Evolutionary conservation across 2,329 filamentous ascomycete genomes (phyloP), one percentile per base, ranked within the genome.

Genomic region (Clarireedia monteithiana): DNA sequence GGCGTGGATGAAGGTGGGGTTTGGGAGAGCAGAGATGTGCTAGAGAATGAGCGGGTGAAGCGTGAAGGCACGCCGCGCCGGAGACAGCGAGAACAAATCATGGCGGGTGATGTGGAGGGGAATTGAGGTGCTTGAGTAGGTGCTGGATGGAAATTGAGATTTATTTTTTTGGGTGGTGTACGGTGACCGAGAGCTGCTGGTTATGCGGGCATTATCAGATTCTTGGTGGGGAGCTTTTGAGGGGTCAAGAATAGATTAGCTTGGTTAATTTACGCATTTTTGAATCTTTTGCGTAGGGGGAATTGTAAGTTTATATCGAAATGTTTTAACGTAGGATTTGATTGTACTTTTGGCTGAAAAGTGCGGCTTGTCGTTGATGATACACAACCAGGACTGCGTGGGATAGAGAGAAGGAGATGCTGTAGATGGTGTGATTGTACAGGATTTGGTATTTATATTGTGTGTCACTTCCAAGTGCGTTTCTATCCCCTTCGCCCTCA

Each of bases 61-160:
- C 40, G 50, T 2, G 61, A 48, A 51, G 60, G 48, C 3, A 59
- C 71, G 57, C 72, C 73, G 59, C 72, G 71, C 60, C 77, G 76
- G 51, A 84, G 70, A 68, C 81, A 84, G 62, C 71, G 64, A 26
- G 61, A 59, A 61, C 68, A 71, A 56, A 70, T 70, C 69, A 71
- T 71, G 60, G 53, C 65, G 53, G 48, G 56, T 27, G 20, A 56
- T 17, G 55, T n/a, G 48, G 52, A 30, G 60, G 17, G 23, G 46
- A 5, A 17, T 30, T 34, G 50, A 44, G 48, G 40, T 62, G 63
- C 58, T 66, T 59, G 46, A 57, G 5, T 53, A 10, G 23, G 48
- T 68, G 64, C 63, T 61, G 61, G 64, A 61, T 63, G 61, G 51
- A 47, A 42, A 53, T 61, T 55, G 62, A 55, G 55, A 61, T 57